Base-by-base conservation (phyloP, 805 yeast species). In the Sugiyamaella lignohabitans region DNA sequence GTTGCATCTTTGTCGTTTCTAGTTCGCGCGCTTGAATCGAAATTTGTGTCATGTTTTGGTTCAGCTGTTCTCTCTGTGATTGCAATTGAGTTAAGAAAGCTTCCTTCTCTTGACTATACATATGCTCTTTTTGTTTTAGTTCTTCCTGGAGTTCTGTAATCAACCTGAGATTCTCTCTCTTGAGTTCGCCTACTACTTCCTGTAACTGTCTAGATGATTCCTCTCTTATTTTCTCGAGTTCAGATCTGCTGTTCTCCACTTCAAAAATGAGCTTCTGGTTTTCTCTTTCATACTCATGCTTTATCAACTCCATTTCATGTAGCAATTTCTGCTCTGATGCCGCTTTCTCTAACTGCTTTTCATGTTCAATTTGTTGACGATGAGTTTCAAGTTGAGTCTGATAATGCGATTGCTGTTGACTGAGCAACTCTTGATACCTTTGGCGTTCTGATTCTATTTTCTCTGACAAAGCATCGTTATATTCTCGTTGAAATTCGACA, bases 231-330 rank as follows among this genome's bases (percentile, higher is more conserved):
- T 14, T 14, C 14, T 27, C 11, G 32, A 27, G 32, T 14, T 27
- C 14, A 27, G 32, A 8, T 27, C 32, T 27, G 8, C 14, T 14
- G 8, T 27, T 8, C 14, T 27, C 32, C 8, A 14, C 8, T 8
- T 27, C 14, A 27, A 8, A 58, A 5, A 43, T 47, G 30, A 61
- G 55, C 19, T 52, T 46, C 17, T 54, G 46, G 42, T 60, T 60
- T 40, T 60, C 65, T 30, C 55, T 61, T n/a, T 38, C 43, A 22
- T 20, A 45, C 23, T 14, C n/a, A n/a, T 14, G 66, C 23, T 58
- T 51, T 43, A 57, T 44, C 39, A 58, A 60, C 38, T 63, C 60
- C 51, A 63, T 53, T 47, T 56, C 57, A 6, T 59, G 54, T 30
- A 59, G 55, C 4, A 43, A 11, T 37, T 40, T 38, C 32, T 40